These are phyloP conservation scores for Boletellus deceptivus DNA, from an alignment of 1,284 basidiomycete species.

Conservation along the genomic window DNA sequence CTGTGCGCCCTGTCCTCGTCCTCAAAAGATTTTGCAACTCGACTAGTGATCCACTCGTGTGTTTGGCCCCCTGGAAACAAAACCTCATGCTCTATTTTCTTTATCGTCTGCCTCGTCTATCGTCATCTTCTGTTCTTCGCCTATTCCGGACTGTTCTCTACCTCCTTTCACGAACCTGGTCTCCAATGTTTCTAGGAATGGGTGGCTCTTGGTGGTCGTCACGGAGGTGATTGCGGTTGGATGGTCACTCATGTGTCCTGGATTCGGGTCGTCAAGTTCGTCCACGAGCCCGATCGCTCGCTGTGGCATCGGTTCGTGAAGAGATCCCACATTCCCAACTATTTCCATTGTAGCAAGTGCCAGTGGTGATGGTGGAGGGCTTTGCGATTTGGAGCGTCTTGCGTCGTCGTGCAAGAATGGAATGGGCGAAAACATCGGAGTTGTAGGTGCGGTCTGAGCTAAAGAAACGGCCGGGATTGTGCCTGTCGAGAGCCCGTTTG, in stretches of 20 bases:
- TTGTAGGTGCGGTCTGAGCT: constrained; percentile 56
- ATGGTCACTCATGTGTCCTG: constrained; percentile 77
- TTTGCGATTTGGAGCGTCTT: constrained; percentile 68
- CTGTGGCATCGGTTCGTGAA: constrained; percentile 39
- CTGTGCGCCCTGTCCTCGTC: constrained; percentile 5
- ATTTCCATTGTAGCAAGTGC: constrained; percentile 42
- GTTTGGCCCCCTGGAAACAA: neutral
- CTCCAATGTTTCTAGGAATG: constrained; percentile 57
- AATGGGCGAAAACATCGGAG: constrained; percentile 81
- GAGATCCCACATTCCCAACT: constrained; percentile 26
- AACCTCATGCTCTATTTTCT: constrained; percentile 47
- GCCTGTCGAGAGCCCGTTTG: constrained; percentile 40
- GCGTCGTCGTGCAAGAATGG: constrained; percentile 79
- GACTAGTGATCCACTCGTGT: constrained; percentile 3
- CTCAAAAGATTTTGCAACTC: neutral
- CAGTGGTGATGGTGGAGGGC: constrained; percentile 72
- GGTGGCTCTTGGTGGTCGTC: constrained; percentile 48
- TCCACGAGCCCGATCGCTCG: constrained; percentile 73
- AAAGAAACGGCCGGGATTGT: constrained; percentile 44
- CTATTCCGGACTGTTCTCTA: constrained; percentile 29
- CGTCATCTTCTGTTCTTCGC: constrained; percentile 32
- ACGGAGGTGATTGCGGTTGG: constrained; percentile 67
- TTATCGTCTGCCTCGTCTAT: constrained; percentile 58
- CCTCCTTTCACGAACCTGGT: constrained; percentile 63
- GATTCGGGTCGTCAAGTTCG: constrained; percentile 77